Base-by-base conservation (phyloP, 208 protist species). In the Wallacemonas sp. region DNA sequence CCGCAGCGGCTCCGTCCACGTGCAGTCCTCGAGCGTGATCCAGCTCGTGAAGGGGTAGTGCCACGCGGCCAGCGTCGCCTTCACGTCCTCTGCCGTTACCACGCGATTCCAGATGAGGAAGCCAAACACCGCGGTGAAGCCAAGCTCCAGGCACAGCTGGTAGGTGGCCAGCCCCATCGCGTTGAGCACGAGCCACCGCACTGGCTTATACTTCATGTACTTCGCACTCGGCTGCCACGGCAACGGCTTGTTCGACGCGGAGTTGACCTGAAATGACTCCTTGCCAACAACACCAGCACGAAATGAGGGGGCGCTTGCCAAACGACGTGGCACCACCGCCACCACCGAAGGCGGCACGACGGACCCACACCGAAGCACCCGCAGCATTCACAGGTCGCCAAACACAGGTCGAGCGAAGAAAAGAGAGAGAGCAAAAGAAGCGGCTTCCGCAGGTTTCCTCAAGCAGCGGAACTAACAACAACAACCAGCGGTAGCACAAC, bases 101-200 rank as follows among this genome's bases (percentile, higher is more conserved):
- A 17, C 34, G 0, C 61, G 65, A 2, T 48, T 27, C 30, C 78
- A 74, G 2, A 92, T 62, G 29, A 88, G 34, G 30, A 67, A 66
- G 1, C 75, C 77, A 46, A 82, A 84, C 12, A 73, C 46, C 0
- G 65, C 62, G 6, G 86, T 88, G 41, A 73, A 73, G 32, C 61
- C 74, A 1, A 65, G 62, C 71, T 92, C 80, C 24, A 92, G 65
- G 17, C 68, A 38, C n/a, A 92, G 76, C 63, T 92, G 86, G 42
- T 85, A 89, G 19, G 73, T 80, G 17, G 86, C 83, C 36, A 92
- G 37, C 17, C 67, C 37, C 67, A 87, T 66, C 8, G 86, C 70
- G 52, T 92, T 87, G 46, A 72, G 55, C 3, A 80, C 80, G 5
- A 89, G 45, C 74, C 74, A 92, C 29, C 65, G 63, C 8, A 88